Base-by-base conservation (phyloP, 2,329 filamentous ascomycete genomes). In the Orbilia brochopaga region DNA sequence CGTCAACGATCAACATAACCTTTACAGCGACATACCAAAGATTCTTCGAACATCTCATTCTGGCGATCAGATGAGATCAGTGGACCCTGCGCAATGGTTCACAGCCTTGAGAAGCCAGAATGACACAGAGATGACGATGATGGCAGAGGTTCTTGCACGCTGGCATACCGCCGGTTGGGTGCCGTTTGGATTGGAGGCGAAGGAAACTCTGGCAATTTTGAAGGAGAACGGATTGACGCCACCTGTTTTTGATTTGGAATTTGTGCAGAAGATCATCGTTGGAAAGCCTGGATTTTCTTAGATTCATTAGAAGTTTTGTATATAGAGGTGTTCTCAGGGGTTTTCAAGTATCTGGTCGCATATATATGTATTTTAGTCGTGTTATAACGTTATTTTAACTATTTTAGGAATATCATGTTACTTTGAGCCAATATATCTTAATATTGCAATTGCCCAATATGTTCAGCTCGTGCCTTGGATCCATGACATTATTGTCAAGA, bases 101-200 rank as follows among this genome's bases (percentile, higher is more conserved):
- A 19, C 48, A 3, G 58, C 58, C 1, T 35, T 62, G 35, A 53
- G 58, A n/a, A 51, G 30, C 13, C 58, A 52, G 10, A 54, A 62
- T 13, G 35, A 62, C 35, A 62, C 58, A 6, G 58, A 62, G 17
- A 62, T 62, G 11, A 62, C 58, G 3, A 62, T 62, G 58, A 54
- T 62, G 58, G 58, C 58, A 32, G 58, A 62, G 50, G 58, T 62
- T 23, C 35, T 62, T 3, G 30, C 48, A 23, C 58, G 58, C 17
- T 62, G 58, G 58, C 48, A 62, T 54, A 32, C 19, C 8, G 58
- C 58, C 13, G 58, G 58, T 21, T 62, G 58, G 58, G 35, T 62
- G 10, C 58, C 58, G 21, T 62, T 62, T 27, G 58, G 50, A 11
- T 35, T 62, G 19, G 50, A 62, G n/a, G 58, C 48, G 6, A 46